These are phyloP conservation scores for Leccinum ochraceum DNA, from an alignment of 768 basidiomycete species.

Conservation along the genomic window DNA sequence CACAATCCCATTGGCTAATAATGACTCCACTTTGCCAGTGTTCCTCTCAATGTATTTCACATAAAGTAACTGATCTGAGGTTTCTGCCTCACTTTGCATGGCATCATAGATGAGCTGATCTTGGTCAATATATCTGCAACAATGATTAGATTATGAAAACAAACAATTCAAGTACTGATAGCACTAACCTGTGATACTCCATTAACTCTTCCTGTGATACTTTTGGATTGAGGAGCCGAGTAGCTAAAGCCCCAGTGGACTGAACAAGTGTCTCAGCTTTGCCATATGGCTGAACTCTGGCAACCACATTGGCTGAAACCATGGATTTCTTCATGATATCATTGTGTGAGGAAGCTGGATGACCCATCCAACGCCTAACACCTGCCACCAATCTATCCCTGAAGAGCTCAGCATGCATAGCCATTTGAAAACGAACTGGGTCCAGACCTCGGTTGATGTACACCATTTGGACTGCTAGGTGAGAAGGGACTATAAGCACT, in stretches of 20 bases:
- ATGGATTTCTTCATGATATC: constrained; percentile 43
- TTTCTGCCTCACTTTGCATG: constrained; percentile 52
- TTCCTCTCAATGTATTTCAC: constrained; percentile 48
- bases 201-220: constrained; percentile 64
- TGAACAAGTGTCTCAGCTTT: constrained; percentile 31
- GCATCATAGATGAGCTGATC: constrained; percentile 64
- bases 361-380: constrained; percentile 75
- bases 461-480: constrained; percentile 46
- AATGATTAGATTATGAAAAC: not conserved
- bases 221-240: constrained; percentile 56
- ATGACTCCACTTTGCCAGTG: constrained; percentile 19
- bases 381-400: constrained; percentile 68
- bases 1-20: constrained; percentile 13
- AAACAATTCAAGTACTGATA: constrained; percentile 35
- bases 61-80: constrained; percentile 61
- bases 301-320: constrained; percentile 28
- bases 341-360: constrained; percentile 45
- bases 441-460: constrained; percentile 41
- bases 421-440: constrained; percentile 25
- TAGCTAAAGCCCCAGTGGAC: constrained; percentile 62
- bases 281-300: constrained; percentile 30
- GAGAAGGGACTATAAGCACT: constrained; percentile 77
- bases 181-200: constrained; percentile 69
- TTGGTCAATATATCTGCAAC: constrained; percentile 69
- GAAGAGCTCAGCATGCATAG: constrained; percentile 1